phyloP scores from a whole-genome alignment of 1,284 basidiomycete species.

The Exobasidium rhododendri region DNA sequence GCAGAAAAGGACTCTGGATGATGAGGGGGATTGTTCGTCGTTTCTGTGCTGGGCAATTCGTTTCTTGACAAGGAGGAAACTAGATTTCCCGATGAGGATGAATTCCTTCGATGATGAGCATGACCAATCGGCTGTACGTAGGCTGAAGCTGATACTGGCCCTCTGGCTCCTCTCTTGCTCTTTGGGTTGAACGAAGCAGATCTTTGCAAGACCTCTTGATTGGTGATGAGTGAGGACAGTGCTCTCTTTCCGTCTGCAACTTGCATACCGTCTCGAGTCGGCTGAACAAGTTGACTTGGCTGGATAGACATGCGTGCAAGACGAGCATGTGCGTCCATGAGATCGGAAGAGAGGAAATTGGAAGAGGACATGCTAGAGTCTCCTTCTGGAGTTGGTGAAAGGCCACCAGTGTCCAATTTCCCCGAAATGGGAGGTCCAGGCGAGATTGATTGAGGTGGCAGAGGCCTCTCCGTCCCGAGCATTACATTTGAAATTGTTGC shows the following conservation, averaged over 20 bases:
- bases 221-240: conserved; percentile 43
- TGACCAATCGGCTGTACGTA: conserved; percentile 40
- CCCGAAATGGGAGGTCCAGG: not conserved
- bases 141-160: conserved; percentile 30
- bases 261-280: not conserved
- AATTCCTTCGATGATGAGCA: conserved; percentile 24
- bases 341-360: not conserved
- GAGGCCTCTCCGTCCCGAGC: not conserved
- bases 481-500: not conserved
- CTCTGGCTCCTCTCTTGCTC: conserved; percentile 4
- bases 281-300: not conserved
- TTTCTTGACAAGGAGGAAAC: not conserved
- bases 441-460: not conserved
- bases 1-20: too few species aligned
- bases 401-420: not conserved
- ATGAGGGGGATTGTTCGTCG: too few species aligned
- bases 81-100: not conserved
- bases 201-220: conserved; percentile 32
- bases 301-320: conserved; percentile 14
- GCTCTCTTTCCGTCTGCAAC: conserved; percentile 13
- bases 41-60: not conserved
- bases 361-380: conserved; percentile 21
- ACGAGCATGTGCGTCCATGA: conserved; percentile 16
- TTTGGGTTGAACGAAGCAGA: conserved; percentile 14
- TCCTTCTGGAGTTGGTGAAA: not conserved